Percentiles rank a stretch among this genome's conserved stretches.
Conservation (phyloP, 768 basidiomycete species). For the Naganishia friedmannii region DNA sequence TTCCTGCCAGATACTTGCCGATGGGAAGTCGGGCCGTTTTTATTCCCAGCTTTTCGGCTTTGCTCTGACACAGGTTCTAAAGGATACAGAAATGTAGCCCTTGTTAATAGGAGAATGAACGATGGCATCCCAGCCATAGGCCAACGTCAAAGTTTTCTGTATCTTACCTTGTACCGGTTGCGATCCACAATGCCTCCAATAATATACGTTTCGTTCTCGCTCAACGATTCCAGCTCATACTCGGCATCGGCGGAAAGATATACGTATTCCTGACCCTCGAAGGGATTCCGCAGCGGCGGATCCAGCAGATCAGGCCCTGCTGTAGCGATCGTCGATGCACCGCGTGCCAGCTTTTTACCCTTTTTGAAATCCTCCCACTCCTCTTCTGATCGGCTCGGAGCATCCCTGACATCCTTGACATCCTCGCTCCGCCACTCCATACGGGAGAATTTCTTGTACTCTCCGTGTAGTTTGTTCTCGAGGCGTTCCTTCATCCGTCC, state of each 20-base stretch:
- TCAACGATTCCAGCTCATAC: slow-evolving; percentile 77
- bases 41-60: slow-evolving; percentile 70
- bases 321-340: background rate
- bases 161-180: slow-evolving; percentile 86
- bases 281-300: slow-evolving; percentile 23
- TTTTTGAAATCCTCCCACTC: slow-evolving; percentile 14
- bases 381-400: slow-evolving; percentile 2
- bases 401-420: slow-evolving; percentile 12
- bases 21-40: slow-evolving; percentile 89
- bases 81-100: background rate
- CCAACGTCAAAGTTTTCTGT: slow-evolving; percentile 68
- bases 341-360: background rate
- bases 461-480: slow-evolving; percentile 64
- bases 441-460: slow-evolving; percentile 73
- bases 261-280: slow-evolving; percentile 59
- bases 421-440: slow-evolving; percentile 50
- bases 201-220: slow-evolving; percentile 81
- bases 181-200: slow-evolving; percentile 94
- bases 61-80: slow-evolving; percentile 86
- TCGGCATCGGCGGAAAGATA: slow-evolving; percentile 94
- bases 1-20: slow-evolving; percentile 76
- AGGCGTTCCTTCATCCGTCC: slow-evolving; percentile 67
- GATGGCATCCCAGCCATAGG: slow-evolving; percentile 81
- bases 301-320: slow-evolving; percentile 21
- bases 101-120: background rate